Base-by-base conservation (phyloP, 2,329 filamentous ascomycete species). In the Harringtonia lauricola region DNA sequence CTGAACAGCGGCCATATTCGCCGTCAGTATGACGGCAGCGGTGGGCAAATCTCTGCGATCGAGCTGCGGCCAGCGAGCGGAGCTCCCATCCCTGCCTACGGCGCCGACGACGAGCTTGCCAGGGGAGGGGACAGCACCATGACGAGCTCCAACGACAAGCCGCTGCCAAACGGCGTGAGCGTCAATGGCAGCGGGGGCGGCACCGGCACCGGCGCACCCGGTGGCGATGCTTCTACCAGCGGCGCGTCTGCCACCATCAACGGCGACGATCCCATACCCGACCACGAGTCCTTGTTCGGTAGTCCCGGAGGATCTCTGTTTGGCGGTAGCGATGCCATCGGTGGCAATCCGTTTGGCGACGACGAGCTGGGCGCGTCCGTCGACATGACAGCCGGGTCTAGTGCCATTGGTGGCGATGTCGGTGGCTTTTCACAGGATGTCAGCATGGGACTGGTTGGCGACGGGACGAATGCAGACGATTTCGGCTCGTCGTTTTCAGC, bases 241-340 rank as follows among this genome's bases (percentile, higher is more conserved):
- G 62, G 61, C 2, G 49, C 57, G 2, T 58, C 52, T 8, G 49
- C 52, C 1, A 57, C 58, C 10, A 57, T 62, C 15, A 52, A 58
- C 22, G 53, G 51, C 17, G 56, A 60, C 8, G 63, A 58, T 34
- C 65, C 64, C 24, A 68, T 68, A 17, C 75, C 75, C 31, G 79
- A 84, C 55, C 84, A 90, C 49, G 74, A 79, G 51, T 94, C 86
- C 39, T 68, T 95, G 0, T 95, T 95, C 56, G 84, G 84, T 1
- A 87, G 86, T 52, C 78, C 80, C 18, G 79, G 75, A 0, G 87
- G 88, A 38, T 94, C 88, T 3, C 69, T 98, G 2, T 98, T 96
- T 58, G 92, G 90, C 2, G 88, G 94, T 52, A 82, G 75, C 43
- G 79, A 83, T 39, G 53, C 66, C 10, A 63, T 66, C 14, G 59